Evolutionary conservation across 768 basidiomycete genomes (phyloP).

Genomic region (Coprinopsis cinerea): DNA sequence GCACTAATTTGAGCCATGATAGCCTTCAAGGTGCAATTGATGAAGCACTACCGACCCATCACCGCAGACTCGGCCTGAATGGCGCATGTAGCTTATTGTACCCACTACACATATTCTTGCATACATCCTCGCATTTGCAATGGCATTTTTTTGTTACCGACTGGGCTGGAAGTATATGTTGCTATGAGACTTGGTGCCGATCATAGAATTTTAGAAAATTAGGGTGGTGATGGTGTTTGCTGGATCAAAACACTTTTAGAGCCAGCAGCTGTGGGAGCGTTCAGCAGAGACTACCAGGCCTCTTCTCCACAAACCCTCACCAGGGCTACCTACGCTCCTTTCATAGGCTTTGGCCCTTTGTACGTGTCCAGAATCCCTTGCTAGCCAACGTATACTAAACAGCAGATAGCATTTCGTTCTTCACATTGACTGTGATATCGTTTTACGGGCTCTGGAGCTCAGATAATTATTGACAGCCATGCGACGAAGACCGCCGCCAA

Average conservation of each 20-base stretch:
- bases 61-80: constrained; percentile 29
- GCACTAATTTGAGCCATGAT: not conserved
- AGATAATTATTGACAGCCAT: constrained; percentile 26
- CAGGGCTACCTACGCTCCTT: not conserved
- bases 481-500: constrained; percentile 65
- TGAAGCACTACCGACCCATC: constrained; percentile 65
- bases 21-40: constrained; percentile 71
- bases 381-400: too few relatives aligned
- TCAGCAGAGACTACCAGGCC: too few relatives aligned
- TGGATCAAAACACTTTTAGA: too few relatives aligned
- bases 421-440: not conserved
- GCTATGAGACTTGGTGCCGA: not conserved
- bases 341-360: too few relatives aligned
- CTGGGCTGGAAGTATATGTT: not conserved
- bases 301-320: not conserved
- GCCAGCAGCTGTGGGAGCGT: too few relatives aligned
- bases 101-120: not conserved
- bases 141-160: not conserved
- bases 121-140: not conserved
- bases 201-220: too few relatives aligned
- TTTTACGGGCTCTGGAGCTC: constrained; percentile 8
- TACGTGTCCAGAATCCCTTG: too few relatives aligned
- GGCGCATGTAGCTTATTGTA: not conserved
- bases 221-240: too few relatives aligned
- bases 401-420: not conserved